Evolutionary conservation across 768 basidiomycete genomes (phyloP), one percentile per base, ranked within the genome.

Genomic region (Rhizopogon sp.): DNA sequence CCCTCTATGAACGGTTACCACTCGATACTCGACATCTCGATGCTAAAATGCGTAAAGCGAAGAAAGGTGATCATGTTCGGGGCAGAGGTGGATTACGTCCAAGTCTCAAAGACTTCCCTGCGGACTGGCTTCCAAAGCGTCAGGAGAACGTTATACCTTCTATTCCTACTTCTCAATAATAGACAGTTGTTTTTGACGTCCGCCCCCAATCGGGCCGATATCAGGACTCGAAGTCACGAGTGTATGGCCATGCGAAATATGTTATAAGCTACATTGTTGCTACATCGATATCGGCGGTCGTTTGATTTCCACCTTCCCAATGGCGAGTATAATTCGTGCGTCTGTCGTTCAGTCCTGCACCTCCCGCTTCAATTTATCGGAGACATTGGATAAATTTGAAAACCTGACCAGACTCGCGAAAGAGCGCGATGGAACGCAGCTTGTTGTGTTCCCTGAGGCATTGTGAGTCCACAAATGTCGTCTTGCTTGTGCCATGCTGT

Each of bases 11-110:
- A 74, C 42, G 80, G 85, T 61, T 94, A 29, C 93, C 95, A 1
- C 64, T 92, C n/a, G 94, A 97, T 67, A 70, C 79, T 40, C 83
- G 95, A 54, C 91, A 95, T 71, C 70, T 93, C 17, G 79, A 83
- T 61, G 81, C 90, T 3, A 87, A 84, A 67, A 75, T 76, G 43
- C 76, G 76, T 61, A 93, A 92, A 71, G 83, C 84, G 46, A 87
- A 83, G 67, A 82, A 80, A 64, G 87, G 87, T 22, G 88, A 87
- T 56, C 83, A 88, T 69, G 74, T 79, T 49, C 76, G 79, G 54
- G 76, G 78, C 60, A 76, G 81, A 58, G 66, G 76, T 35, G 71
- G 79, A 50, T 67, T 73, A 43, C 78, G 82, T 57, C 84, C 90
- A 25, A 80, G 87, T 17, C 74, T 93, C 52, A 76, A 71, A 58